Percentiles rank a stretch among this genome's conserved stretches.
These are phyloP conservation scores for Fusarium graminum DNA, from an alignment of 2,329 filamentous ascomycete genomes.

Conservation along the genomic window DNA sequence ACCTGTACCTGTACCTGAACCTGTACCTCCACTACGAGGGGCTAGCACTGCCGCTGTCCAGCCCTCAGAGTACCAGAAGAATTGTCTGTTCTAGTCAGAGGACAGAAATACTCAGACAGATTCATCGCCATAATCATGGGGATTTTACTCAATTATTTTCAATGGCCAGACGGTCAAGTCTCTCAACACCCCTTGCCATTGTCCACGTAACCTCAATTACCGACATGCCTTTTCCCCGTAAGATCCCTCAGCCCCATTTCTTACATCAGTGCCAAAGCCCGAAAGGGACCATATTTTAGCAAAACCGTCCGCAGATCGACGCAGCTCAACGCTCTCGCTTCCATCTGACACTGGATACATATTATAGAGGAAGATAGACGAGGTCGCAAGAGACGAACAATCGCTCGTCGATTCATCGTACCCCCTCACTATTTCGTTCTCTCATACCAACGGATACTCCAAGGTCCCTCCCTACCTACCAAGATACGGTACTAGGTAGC, in stretches of 20 bases:
- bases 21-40: not conserved
- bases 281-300: slow-evolving; percentile 15
- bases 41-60: slow-evolving; percentile 6
- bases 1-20: slow-evolving; percentile 12
- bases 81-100: too few species aligned
- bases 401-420: not conserved
- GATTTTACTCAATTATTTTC: too few species aligned
- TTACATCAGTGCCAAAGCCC: slow-evolving; percentile 34
- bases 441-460: not conserved
- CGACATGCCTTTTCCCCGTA: slow-evolving; percentile 8
- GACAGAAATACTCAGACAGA: too few species aligned
- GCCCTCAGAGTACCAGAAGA: too few species aligned
- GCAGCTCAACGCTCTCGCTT: slow-evolving; percentile 3
- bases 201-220: slow-evolving; percentile 45
- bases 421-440: not conserved
- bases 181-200: not conserved
- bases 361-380: slow-evolving; percentile 1
- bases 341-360: not conserved
- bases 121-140: too few species aligned
- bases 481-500: not conserved
- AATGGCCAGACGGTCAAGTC: too few species aligned
- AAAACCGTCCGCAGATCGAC: slow-evolving; percentile 9
- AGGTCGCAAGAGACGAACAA: slow-evolving; percentile 1
- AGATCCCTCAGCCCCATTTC: slow-evolving; percentile 32
- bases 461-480: too few species aligned